A percentile compares a stretch with the other conserved stretches of the same genome.
phyloP scores from a whole-genome alignment of 768 basidiomycete species.

The Podaxis sp. region DNA sequence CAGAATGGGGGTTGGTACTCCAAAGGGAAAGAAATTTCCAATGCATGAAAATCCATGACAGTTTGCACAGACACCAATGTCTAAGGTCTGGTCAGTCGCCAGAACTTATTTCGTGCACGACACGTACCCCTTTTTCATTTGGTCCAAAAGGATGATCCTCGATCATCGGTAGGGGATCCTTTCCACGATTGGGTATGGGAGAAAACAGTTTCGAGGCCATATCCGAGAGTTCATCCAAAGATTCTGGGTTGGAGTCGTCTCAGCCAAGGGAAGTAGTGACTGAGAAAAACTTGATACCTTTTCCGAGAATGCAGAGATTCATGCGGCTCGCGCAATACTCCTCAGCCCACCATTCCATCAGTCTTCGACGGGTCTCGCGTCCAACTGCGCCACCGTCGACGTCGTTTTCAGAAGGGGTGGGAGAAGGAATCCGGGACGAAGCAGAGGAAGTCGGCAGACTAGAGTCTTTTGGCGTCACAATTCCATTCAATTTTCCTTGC shows the following conservation, averaged over 20 bases:
- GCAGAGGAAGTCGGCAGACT: conserved; percentile 47
- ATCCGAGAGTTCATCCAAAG: conserved; percentile 68
- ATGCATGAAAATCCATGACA: conserved; percentile 79
- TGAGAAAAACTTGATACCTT: conserved; percentile 46
- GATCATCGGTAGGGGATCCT: conserved; percentile 61
- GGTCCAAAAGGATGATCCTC: conserved; percentile 75
- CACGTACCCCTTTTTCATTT: conserved; percentile 67
- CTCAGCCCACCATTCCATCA: conserved; percentile 82
- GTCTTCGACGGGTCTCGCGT: conserved; percentile 72
- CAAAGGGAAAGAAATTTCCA: conserved; percentile 83
- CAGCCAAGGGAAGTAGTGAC: background rate
- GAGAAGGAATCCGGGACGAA: conserved; percentile 38
- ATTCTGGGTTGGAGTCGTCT: conserved; percentile 44
- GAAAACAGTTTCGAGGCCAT: conserved; percentile 70
- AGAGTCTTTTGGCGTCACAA: conserved; percentile 45
- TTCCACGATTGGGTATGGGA: conserved; percentile 63
- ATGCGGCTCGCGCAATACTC: conserved; percentile 85
- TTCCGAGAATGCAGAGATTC: conserved; percentile 77
- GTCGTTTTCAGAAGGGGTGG: conserved; percentile 48
- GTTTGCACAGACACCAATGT: conserved; percentile 86
- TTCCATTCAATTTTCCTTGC: conserved; percentile 40
- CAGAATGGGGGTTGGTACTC: conserved; percentile 70
- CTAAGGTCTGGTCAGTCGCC: conserved; percentile 31
- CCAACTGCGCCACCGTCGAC: conserved; percentile 78
- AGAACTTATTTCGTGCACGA: background rate